Base-by-base conservation (phyloP, 2,329 filamentous ascomycete genomes). In the Curvularia sp. region DNA sequence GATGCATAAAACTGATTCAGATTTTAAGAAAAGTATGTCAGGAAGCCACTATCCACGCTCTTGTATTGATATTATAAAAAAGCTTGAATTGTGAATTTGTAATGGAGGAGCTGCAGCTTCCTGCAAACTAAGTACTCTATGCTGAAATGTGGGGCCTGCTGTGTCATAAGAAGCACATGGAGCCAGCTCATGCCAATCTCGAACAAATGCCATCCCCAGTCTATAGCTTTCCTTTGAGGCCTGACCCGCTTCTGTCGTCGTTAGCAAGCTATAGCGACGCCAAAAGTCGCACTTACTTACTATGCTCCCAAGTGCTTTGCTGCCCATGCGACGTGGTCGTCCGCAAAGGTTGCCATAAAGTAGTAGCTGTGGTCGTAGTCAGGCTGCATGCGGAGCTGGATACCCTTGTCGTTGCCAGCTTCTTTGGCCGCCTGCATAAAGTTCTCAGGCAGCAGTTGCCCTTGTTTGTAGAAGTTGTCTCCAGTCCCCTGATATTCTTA, bases 281-380 rank as follows among this genome's bases (percentile, higher is more conserved):
- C 22, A 49, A 38, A 49, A 55, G 35, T 50, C 44, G 35, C n/a
- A 31, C 43, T 39, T 18, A 75, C 75, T 67, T 75, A 77, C 75
- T 86, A 87, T 73, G 80, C 82, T 69, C 86, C 82, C 55, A 97
- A 81, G 75, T 92, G 89, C 83, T 95, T 97, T 66, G 93, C 94
- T 60, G 93, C 93, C 80, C 96, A 92, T 71, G 92, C 89, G 67
- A 98, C 85, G 79, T 99, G 95, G 69, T 98, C 93, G 72, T 91
- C 89, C 43, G 89, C 86, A 76, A 99, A 99, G 15, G 88, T 88
- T 35, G 93, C 89, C 83, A 99, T 96, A 79, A 97, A 97, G 80
- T 88, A 99, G 82, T 99, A 99, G 62, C 92, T 96, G 81, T 99
- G 95, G 77, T 99, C 95, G 75, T 99, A 98, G 62, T 88, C 93